Base-by-base conservation (phyloP, 106 monocot species). In the Allium sativum region DNA sequence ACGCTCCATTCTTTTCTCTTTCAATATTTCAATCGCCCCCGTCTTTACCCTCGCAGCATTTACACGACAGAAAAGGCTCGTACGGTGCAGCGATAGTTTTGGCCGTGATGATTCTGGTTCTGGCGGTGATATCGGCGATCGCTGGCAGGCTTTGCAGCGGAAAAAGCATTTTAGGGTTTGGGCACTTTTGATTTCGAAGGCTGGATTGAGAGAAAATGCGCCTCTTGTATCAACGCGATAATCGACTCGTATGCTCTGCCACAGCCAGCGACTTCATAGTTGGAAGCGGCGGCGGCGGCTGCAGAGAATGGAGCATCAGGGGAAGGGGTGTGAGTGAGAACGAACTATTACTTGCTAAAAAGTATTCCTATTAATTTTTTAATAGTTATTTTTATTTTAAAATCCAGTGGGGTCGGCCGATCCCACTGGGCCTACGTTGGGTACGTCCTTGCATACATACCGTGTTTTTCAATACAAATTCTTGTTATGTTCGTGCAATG, bases 91-190 rank as follows among this genome's bases (percentile, higher is more conserved):
- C 75, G 40, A 72, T 85, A 52, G 80, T 19, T n/a, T 80, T 85
- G 12, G 60, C 77, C 44, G 77, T 71, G 41, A 73, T 71, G 16
- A 72, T 85, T 48, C 20, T 62, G 9, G 60, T 77, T n/a, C 74
- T 85, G 8, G 80, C 73, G 51, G 65, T 81, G 46, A 13, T 73
- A 21, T 62, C 85, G 68, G 80, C 67, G 7, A 44, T 85, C 40
- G 64, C 81, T n/a, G 85, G 85, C 16, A 73, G 85, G 45, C 77
- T 85, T 7, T 85, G 80, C 77, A 52, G 77, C 60, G 80, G 85
- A 11, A 31, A 74, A 16, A 56, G 71, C n/a, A 53, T 85, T 19
- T 61, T 77, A 20, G 80, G 85, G 45, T 60, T 58, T 55, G 72
- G 86, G 9, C 72, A 68, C 21, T 86, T 86, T 69, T 72, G 78